Percentiles rank a stretch among this genome's conserved stretches.
Evolutionary conservation across 2,329 filamentous ascomycete species (phyloP).

Genomic region (Claviceps spartinae): DNA sequence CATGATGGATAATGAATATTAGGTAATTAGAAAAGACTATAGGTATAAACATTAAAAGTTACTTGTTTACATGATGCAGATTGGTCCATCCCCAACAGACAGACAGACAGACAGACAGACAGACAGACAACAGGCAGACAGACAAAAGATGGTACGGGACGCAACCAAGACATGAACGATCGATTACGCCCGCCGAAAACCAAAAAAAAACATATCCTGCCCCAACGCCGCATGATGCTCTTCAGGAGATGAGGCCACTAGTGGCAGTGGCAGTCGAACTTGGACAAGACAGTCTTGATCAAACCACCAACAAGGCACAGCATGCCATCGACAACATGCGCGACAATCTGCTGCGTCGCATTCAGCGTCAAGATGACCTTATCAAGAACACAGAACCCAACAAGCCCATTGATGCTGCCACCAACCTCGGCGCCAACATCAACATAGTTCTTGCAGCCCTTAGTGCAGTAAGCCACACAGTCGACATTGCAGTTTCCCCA

Average conservation of each 20-base stretch:
- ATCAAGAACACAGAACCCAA: slow-evolving; percentile 20
- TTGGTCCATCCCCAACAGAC: not conserved
- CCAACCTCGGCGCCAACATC: slow-evolving; percentile 15
- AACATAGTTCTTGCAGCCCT: slow-evolving; percentile 26
- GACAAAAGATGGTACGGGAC: not conserved
- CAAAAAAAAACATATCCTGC: too few species aligned
- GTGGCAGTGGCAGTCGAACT: slow-evolving; percentile 21
- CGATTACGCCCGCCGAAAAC: not conserved
- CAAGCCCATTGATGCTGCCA: slow-evolving; percentile 15
- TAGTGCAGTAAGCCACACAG: slow-evolving; percentile 24
- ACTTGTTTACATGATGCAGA: slow-evolving; percentile 7
- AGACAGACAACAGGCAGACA: not conserved
- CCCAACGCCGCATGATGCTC: too few species aligned
- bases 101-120: not conserved
- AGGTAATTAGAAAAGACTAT: not conserved
- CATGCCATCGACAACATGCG: slow-evolving; percentile 16
- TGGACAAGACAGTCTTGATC: slow-evolving; percentile 15
- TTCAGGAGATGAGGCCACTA: slow-evolving; percentile 4
- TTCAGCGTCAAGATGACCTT: slow-evolving; percentile 17
- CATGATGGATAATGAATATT: not conserved
- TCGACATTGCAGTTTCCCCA: slow-evolving; percentile 21
- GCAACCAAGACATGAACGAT: not conserved
- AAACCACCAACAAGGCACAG: slow-evolving; percentile 21
- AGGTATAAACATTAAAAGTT: not conserved
- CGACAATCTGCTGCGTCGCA: slow-evolving; percentile 14